Evolutionary conservation across 139 green algal species (phyloP), one percentile per base, ranked within the genome.

Genomic region (Auxenochlorella pyrenoidosa): DNA sequence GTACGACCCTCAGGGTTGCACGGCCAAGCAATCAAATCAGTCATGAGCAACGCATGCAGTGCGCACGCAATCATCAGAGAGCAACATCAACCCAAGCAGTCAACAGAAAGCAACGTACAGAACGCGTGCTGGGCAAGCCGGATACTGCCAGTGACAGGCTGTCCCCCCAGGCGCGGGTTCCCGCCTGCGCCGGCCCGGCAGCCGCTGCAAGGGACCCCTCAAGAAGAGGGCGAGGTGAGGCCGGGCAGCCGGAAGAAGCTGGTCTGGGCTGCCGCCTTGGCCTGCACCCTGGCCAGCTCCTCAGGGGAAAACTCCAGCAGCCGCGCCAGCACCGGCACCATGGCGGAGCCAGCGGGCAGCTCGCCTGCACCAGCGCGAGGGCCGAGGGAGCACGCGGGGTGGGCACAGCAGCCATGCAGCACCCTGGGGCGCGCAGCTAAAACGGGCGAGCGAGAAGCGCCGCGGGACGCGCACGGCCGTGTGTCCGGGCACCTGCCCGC

Each of bases 271-370:
- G 83, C 70, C 26, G 83, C 83, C 83, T 87, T 87, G 26, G 44
- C 34, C 66, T 89, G 40, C 8, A 87, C 58, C 30, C 89, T 65
- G 5, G 40, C n/a, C 41, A 94, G 12, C 75, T 94, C 92, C 3
- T 72, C 54, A n/a, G 91, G 87, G 41, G 78, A 90, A 65, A 94
- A 94, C 34, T 92, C 63, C 12, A 94, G 88, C 44, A 94, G 86
- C 3, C 92, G 71, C 1, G 87, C 82, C 43, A 94, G 68, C 60
- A 94, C 91, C 8, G 89, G 88, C 6, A 94, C 78, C 80, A 94
- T 84, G 44, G 77, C 82, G 58, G 66, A 92, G 76, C 59, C 51
- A 63, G 79, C 63, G 15, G 90, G 59, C 63, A 94, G 87, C 80
- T 92, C 90, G 5, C 87, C 91, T 85, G 76, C 76, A 40, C 0